A percentile compares a stretch with the other conserved stretches of the same genome.
Conservation (phyloP, 371 early-diverging fungal species). For the Saksenaea oblongispora region DNA sequence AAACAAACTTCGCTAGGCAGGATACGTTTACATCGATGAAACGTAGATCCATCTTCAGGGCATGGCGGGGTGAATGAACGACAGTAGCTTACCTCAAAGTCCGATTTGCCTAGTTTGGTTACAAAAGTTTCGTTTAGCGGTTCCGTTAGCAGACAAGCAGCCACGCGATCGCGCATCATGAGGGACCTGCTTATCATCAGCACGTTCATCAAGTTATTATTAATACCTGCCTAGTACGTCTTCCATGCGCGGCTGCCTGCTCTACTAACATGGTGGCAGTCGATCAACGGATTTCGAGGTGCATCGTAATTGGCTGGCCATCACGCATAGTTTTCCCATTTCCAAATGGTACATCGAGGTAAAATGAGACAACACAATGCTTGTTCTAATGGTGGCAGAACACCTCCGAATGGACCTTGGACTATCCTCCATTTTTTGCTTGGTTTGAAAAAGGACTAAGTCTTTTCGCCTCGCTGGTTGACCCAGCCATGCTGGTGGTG, state of each 20-base stretch:
- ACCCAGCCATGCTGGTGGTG: constrained; percentile 79
- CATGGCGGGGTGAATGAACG: too few species aligned
- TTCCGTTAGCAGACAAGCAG: too few species aligned
- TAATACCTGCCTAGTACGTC: constrained; percentile 78
- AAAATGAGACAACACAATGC: constrained; percentile 6
- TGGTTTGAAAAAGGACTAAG: constrained; percentile 89
- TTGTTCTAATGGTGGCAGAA: constrained; percentile 27
- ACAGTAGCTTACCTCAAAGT: too few species aligned
- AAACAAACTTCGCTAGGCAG: too few species aligned
- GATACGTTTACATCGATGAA: too few species aligned
- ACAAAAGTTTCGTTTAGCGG: neutral
- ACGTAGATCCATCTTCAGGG: too few species aligned
- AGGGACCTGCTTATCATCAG: constrained; percentile 49
- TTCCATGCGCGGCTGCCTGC: neutral
- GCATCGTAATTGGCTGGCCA: constrained; percentile 97
- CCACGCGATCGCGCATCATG: constrained; percentile 15
- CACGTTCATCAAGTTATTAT: constrained; percentile 66
- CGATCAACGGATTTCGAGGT: constrained; percentile 98
- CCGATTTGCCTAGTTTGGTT: neutral
- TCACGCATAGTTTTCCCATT: constrained; percentile 84
- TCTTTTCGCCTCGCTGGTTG: constrained; percentile 61
- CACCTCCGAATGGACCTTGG: constrained; percentile 95
- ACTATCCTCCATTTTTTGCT: constrained; percentile 98
- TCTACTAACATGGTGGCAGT: constrained; percentile 35
- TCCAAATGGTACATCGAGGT: constrained; percentile 91